phyloP scores from a whole-genome alignment of 768 basidiomycete genomes.

The Agaricus subrufescens region DNA sequence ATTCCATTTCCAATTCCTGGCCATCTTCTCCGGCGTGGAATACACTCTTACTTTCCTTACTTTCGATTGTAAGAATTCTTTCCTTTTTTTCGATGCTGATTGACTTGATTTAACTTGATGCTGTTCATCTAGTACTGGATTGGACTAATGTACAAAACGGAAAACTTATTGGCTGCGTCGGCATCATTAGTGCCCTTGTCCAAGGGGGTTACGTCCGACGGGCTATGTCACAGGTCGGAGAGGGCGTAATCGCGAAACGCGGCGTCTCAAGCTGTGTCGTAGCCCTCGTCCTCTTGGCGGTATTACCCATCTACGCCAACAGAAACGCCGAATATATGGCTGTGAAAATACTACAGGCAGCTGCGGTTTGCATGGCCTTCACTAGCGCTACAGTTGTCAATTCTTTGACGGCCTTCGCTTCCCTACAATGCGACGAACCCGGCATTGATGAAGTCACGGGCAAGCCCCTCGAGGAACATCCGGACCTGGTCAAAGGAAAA shows the following conservation, averaged over 20 bases:
- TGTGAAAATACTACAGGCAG: conserved; percentile 54
- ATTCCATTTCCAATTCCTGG: conserved; percentile 82
- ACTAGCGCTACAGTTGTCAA: conserved; percentile 96
- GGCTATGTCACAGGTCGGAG: conserved; percentile 67
- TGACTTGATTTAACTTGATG: not conserved
- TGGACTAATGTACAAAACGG: conserved; percentile 91
- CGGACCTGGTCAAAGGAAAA: conserved; percentile 75
- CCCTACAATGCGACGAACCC: conserved; percentile 82
- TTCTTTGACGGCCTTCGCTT: conserved; percentile 86
- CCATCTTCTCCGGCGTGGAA: conserved; percentile 91
- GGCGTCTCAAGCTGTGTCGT: conserved; percentile 73
- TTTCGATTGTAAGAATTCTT: conserved; percentile 63
- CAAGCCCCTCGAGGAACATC: conserved; percentile 50
- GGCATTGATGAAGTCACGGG: conserved; percentile 50
- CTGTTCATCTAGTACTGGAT: conserved; percentile 57
- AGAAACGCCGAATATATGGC: conserved; percentile 34
- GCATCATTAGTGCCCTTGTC: conserved; percentile 82
- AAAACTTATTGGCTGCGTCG: conserved; percentile 79
- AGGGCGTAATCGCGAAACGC: conserved; percentile 76
- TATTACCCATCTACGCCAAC: conserved; percentile 55
- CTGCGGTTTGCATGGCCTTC: conserved; percentile 84
- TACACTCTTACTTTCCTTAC: conserved; percentile 96
- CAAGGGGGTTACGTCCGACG: conserved; percentile 96
- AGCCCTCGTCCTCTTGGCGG: conserved; percentile 66
- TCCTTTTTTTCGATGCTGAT: not conserved